Percentiles rank a stretch among this genome's conserved stretches.
phyloP scores from a whole-genome alignment of 768 basidiomycete genomes.

The Hortiboletus campestris region DNA sequence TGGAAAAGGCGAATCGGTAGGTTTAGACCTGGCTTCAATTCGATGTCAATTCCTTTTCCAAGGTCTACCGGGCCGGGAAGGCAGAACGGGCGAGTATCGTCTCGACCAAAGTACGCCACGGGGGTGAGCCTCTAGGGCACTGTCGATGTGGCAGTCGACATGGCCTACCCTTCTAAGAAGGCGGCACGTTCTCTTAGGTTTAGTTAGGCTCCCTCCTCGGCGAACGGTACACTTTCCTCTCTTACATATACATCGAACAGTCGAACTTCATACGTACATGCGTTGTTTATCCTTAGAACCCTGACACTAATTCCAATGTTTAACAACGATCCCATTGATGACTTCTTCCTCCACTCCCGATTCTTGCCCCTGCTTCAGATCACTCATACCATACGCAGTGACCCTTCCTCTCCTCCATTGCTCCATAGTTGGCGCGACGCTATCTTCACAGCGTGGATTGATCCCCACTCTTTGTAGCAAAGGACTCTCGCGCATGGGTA shows the following conservation, averaged over 20 bases:
- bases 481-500: constrained; percentile 46
- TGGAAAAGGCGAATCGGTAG: too few species aligned
- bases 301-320: constrained; percentile 48
- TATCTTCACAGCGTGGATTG: constrained; percentile 35
- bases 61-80: too few species aligned
- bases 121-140: too few species aligned
- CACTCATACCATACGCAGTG: constrained; percentile 47
- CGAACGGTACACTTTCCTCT: too few species aligned
- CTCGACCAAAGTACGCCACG: too few species aligned
- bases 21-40: too few species aligned
- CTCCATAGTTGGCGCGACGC: constrained; percentile 49
- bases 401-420: constrained; percentile 53
- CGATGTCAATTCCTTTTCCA: too few species aligned
- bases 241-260: background rate
- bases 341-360: constrained; percentile 53
- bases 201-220: too few species aligned
- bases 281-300: background rate
- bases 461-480: constrained; percentile 48
- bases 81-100: too few species aligned
- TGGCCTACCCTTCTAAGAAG: too few species aligned
- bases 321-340: constrained; percentile 53
- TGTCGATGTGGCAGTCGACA: too few species aligned
- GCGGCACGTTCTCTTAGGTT: too few species aligned
- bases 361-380: constrained; percentile 39
- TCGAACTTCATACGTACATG: background rate